phyloP scores from a whole-genome alignment of 116 monocot genomes.

The Iris pallida region DNA sequence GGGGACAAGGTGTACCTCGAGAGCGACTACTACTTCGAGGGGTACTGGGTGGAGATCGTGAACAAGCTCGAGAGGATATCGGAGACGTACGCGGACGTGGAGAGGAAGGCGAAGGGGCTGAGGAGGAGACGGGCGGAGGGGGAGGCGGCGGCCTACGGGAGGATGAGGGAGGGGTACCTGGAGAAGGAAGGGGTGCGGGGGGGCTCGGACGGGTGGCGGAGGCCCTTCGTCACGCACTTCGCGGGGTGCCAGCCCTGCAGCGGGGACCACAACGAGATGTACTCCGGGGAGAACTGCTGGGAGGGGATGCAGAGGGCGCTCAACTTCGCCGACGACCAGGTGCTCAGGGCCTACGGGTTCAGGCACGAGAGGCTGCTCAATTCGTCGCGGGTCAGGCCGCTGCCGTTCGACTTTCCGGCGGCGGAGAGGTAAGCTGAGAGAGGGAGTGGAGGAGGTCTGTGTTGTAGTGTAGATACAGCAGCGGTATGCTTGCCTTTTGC shows the following conservation, averaged over 20 bases:
- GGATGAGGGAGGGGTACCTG: slow-evolving; percentile 17
- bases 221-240: slow-evolving; percentile 21
- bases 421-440: background rate
- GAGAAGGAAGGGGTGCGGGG: slow-evolving; percentile 5
- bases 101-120: slow-evolving; percentile 21
- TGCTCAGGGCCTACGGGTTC: slow-evolving; percentile 28
- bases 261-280: slow-evolving; percentile 17
- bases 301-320: slow-evolving; percentile 26
- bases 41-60: slow-evolving; percentile 82
- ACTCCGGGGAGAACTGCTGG: slow-evolving; percentile 15
- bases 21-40: slow-evolving; percentile 64
- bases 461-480: too few species aligned
- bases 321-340: slow-evolving; percentile 29
- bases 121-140: slow-evolving; percentile 45
- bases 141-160: slow-evolving; percentile 18
- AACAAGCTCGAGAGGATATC: slow-evolving; percentile 38
- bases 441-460: too few species aligned
- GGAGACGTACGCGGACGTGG: slow-evolving; percentile 34
- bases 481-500: too few species aligned
- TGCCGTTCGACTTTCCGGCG: slow-evolving; percentile 35
- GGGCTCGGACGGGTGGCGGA: slow-evolving; percentile 8
- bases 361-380: slow-evolving; percentile 8
- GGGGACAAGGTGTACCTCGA: slow-evolving; percentile 61
- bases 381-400: slow-evolving; percentile 4
- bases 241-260: slow-evolving; percentile 34